Evolutionary conservation across 1,284 basidiomycete genomes (phyloP).

Genomic region (Puccinia polysora): DNA sequence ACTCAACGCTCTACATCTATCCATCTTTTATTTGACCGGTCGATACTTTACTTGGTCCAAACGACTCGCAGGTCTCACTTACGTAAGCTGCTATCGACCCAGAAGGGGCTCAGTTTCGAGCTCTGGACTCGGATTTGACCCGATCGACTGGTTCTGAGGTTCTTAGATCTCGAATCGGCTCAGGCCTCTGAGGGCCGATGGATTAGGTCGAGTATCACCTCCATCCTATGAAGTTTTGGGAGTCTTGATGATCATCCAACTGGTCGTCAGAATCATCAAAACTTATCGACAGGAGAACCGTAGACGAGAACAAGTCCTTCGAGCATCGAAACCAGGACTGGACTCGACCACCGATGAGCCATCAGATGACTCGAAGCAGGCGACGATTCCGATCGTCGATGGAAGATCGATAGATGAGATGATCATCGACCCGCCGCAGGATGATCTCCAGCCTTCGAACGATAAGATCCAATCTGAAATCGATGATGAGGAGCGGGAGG

Average conservation of each 20-base stretch:
- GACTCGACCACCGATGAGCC: not conserved
- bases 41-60: slow-evolving; percentile 54
- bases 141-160: not conserved
- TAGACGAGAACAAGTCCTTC: slow-evolving; percentile 14
- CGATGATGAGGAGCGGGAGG: slow-evolving; percentile 2
- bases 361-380: not conserved
- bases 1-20: slow-evolving; percentile 52
- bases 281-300: not conserved
- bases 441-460: too few species aligned
- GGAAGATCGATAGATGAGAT: slow-evolving; percentile 31
- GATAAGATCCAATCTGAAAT: slow-evolving; percentile 5
- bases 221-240: slow-evolving; percentile 40
- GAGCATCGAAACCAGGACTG: slow-evolving; percentile 1
- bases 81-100: slow-evolving; percentile 46
- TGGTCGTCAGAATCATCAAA: slow-evolving; percentile 2
- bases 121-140: too few species aligned
- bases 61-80: slow-evolving; percentile 51
- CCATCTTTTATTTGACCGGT: slow-evolving; percentile 55
- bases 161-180: slow-evolving; percentile 29
- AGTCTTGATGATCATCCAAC: slow-evolving; percentile 30
- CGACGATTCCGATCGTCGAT: slow-evolving; percentile 23
- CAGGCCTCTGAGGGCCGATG: slow-evolving; percentile 23
- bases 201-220: slow-evolving; percentile 20
- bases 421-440: slow-evolving; percentile 1
- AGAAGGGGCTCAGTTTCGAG: not conserved